Conservation (phyloP, 2,329 filamentous ascomycete species). For the Calonectria leucothoes region DNA sequence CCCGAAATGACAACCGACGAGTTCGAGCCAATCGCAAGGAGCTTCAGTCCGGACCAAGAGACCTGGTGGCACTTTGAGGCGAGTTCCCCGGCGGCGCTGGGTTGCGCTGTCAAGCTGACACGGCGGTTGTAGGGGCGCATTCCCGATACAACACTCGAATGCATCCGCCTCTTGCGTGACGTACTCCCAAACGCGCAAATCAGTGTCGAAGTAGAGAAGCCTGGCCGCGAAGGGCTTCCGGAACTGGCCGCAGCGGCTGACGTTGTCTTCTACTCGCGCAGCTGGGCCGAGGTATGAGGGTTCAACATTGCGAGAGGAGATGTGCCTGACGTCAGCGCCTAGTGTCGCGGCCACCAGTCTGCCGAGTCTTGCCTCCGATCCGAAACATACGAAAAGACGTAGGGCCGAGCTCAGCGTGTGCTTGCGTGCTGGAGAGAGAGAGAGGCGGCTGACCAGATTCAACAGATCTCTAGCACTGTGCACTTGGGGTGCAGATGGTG, state of each 20-base stretch:
- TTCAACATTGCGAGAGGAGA: conserved; percentile 12
- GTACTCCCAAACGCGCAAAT: conserved; percentile 59
- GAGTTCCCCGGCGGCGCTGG: conserved; percentile 32
- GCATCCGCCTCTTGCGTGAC: conserved; percentile 67
- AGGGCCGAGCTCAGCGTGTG: conserved; percentile 38
- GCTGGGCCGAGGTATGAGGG: conserved; percentile 73
- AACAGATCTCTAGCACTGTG: conserved; percentile 62
- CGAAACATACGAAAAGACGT: conserved; percentile 60
- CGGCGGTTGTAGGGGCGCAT: conserved; percentile 66
- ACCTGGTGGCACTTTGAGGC: conserved; percentile 82
- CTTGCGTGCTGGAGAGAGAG: conserved; percentile 15
- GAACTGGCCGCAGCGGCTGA: conserved; percentile 72
- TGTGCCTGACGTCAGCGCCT: conserved; percentile 30
- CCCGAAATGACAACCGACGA: conserved; percentile 75
- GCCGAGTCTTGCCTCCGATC: conserved; percentile 62
- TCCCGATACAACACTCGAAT: conserved; percentile 69
- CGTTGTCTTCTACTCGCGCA: conserved; percentile 78
- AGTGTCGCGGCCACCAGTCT: conserved; percentile 55
- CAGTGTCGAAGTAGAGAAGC: conserved; percentile 81
- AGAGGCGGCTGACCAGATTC: conserved; percentile 34
- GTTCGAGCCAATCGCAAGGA: conserved; percentile 60
- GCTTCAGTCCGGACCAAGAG: conserved; percentile 49
- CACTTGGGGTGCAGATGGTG: conserved; percentile 69
- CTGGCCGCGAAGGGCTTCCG: conserved; percentile 68
- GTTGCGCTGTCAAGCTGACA: conserved; percentile 26